Evolutionary conservation across 2,329 filamentous ascomycete genomes (phyloP), one percentile per base, ranked within the genome.

Genomic region (Penicillium sp.): DNA sequence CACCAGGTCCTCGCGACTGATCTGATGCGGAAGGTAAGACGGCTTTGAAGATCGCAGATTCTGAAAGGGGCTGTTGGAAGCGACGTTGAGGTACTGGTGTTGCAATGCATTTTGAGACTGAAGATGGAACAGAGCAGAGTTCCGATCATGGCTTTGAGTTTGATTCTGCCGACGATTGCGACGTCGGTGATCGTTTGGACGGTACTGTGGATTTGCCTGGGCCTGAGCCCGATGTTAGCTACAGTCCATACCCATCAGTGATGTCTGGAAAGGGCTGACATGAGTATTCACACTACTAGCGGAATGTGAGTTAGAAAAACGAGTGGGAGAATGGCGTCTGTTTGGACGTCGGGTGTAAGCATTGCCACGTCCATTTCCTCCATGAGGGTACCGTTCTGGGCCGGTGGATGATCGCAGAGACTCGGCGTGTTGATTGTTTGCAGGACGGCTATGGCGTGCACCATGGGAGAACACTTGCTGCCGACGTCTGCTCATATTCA

Each of bases 371-470:
- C 33, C 42, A 8, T 39, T 45, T 36, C 35, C 24, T 46, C 34
- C 34, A 25, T 47, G 43, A n/a, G 50, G 46, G 35, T 24, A 36
- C 41, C 42, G 37, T 48, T 39, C 39, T 45, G 45, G 28, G 45
- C 50, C 52, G 25, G 46, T 47, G 46, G 41, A 9, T 42, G 28
- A 24, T 42, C 25, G 48, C 43, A 39, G 29, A 32, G 41, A 50
- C 13, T 29, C 48, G 39, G 39, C 39, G 26, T 41, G 25, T 45
- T 38, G 42, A 42, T 27, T 45, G 37, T 42, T 29, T 8, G 38
- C 39, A 47, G 47, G 50, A 50, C 45, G 41, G 13, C 38, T 44
- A 26, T 33, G 36, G 36, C 26, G 25, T 32, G 39, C 45, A 32
- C 27, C 37, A 33, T 38, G 50, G 37, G 43, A 43, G 24, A 35